Conservation (phyloP, 768 basidiomycete genomes). For the Hygrocybe punicea region DNA sequence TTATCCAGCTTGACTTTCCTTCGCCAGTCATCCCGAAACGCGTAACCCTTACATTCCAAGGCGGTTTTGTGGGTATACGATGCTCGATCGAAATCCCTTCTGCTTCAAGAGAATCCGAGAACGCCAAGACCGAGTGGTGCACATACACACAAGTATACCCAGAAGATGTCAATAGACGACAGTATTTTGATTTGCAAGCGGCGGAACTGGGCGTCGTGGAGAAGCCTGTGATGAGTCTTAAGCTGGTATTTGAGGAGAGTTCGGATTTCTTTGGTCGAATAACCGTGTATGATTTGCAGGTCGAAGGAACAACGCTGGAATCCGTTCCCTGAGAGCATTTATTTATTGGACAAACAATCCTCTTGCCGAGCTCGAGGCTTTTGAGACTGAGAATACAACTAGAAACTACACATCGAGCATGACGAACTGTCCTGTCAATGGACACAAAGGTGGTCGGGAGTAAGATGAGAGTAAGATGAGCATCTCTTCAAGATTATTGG, state of each 20-base stretch:
- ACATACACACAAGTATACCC: conserved; percentile 60
- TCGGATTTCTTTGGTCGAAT: conserved; percentile 85
- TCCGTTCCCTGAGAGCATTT: neutral
- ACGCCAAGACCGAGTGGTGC: conserved; percentile 45
- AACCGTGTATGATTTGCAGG: conserved; percentile 62
- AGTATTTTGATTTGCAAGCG: conserved; percentile 56
- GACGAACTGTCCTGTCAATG: too few relatives aligned
- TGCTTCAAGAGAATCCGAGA: conserved; percentile 16
- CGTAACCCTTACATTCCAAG: conserved; percentile 72
- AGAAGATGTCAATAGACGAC: conserved; percentile 73
- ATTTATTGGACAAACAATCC: neutral
- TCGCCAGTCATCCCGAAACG: conserved; percentile 52
- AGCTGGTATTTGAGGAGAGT: conserved; percentile 72
- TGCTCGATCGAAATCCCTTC: conserved; percentile 49
- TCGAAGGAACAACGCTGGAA: conserved; percentile 31
- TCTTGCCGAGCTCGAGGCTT: too few relatives aligned
- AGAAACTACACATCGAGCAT: too few relatives aligned
- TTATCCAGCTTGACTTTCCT: conserved; percentile 61
- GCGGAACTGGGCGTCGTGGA: conserved; percentile 16
- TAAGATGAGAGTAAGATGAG: neutral
- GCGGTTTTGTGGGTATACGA: conserved; percentile 75
- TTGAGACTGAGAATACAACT: too few relatives aligned
- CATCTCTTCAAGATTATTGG: neutral
- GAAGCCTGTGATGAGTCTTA: conserved; percentile 46
- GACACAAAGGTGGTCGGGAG: neutral